Evolutionary conservation across 1,284 basidiomycete species (phyloP).

Genomic region (Boletus sp.): DNA sequence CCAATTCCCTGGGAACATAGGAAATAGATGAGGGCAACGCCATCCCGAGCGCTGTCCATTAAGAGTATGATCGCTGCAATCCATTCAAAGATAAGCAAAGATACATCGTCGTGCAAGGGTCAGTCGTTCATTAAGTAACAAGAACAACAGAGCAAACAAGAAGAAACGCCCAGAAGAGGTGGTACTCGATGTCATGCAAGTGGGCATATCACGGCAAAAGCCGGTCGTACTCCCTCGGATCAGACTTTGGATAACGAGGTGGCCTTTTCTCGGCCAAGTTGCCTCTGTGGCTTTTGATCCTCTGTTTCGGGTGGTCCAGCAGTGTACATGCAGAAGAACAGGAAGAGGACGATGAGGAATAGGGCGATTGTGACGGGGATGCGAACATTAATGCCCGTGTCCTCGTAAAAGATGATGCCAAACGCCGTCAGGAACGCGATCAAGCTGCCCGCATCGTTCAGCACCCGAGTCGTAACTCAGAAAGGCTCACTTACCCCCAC

Average conservation of each 20-base stretch:
- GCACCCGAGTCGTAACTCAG: not conserved
- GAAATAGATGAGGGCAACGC: not conserved
- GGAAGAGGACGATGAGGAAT: conserved; percentile 14
- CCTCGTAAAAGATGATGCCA: conserved; percentile 20
- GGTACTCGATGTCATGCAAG: too few relatives aligned
- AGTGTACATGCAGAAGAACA: conserved; percentile 27
- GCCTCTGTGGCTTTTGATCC: conserved; percentile 1
- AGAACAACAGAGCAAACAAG: too few relatives aligned
- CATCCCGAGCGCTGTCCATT: not conserved
- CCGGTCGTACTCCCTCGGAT: not conserved
- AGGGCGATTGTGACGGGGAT: conserved; percentile 26
- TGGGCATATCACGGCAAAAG: conserved; percentile 1
- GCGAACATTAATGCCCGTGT: conserved; percentile 23
- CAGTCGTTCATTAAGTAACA: not conserved
- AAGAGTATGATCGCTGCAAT: not conserved
- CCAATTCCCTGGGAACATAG: not conserved
- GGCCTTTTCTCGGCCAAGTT: not conserved
- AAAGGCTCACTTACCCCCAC: conserved; percentile 25
- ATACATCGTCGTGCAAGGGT: not conserved
- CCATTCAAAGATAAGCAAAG: not conserved
- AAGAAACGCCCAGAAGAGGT: not conserved
- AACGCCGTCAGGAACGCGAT: conserved; percentile 26
- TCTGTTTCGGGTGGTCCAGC: conserved; percentile 19
- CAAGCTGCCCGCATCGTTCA: conserved; percentile 17
- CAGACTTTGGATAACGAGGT: conserved; percentile 1